Evolutionary conservation across 2,329 filamentous ascomycete genomes (phyloP).

Genomic region (Diplodia corticola): DNA sequence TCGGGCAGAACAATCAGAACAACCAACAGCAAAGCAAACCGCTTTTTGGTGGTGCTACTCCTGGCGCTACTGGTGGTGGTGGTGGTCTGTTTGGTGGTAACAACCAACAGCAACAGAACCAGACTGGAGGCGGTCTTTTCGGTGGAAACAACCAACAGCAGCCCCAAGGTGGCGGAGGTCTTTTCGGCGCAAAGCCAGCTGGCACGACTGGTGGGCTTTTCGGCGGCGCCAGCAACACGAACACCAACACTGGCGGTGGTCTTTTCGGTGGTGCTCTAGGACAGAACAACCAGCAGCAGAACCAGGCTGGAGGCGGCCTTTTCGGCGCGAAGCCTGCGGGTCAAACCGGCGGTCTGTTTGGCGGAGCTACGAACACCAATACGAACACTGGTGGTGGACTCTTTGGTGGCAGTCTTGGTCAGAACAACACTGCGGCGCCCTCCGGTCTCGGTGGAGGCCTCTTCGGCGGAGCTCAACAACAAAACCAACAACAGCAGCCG

Average conservation of each 20-base stretch:
- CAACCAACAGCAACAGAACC: slow-evolving; percentile 32
- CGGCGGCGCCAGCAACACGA: slow-evolving; percentile 28
- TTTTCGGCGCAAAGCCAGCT: slow-evolving; percentile 44
- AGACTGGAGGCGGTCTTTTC: slow-evolving; percentile 41
- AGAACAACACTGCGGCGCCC: slow-evolving; percentile 40
- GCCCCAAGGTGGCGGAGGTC: slow-evolving; percentile 31
- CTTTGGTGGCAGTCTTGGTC: slow-evolving; percentile 47
- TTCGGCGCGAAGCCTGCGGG: slow-evolving; percentile 32
- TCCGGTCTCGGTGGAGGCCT: slow-evolving; percentile 37
- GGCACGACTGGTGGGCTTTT: slow-evolving; percentile 34
- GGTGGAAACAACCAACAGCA: slow-evolving; percentile 38
- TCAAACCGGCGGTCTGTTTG: slow-evolving; percentile 43
- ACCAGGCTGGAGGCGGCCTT: slow-evolving; percentile 29
- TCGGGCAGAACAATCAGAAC: slow-evolving; percentile 39
- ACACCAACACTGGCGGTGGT: slow-evolving; percentile 26
- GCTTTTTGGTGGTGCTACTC: slow-evolving; percentile 43
- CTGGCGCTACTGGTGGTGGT: slow-evolving; percentile 38
- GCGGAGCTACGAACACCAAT: slow-evolving; percentile 24
- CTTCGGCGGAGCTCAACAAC: slow-evolving; percentile 45
- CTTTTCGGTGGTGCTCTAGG: slow-evolving; percentile 29
- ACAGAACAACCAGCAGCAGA: slow-evolving; percentile 25
- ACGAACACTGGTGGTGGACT: slow-evolving; percentile 46
- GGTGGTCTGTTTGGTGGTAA: slow-evolving; percentile 53
- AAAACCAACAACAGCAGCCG: slow-evolving; percentile 45
- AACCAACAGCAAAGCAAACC: slow-evolving; percentile 42